Evolutionary conservation across 202 grass and related monocot species (phyloP).

Genomic region (Saccharum hybrid): DNA sequence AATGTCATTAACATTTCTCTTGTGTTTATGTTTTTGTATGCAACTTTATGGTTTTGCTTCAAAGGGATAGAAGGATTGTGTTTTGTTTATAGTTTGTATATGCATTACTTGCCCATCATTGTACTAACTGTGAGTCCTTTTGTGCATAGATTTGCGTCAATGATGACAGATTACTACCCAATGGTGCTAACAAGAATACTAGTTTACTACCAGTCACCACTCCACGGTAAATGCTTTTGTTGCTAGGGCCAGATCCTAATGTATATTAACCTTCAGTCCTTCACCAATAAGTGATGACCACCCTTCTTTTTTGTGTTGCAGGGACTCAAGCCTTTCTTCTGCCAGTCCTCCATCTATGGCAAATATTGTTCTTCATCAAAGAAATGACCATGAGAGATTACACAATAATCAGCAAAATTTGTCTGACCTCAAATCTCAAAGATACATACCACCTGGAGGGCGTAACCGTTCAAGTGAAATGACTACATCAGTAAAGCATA

Average conservation of each 20-base stretch:
- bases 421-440: slow-evolving; percentile 27
- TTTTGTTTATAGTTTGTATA: slow-evolving; percentile 10
- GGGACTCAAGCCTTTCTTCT: slow-evolving; percentile 43
- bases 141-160: slow-evolving; percentile 45
- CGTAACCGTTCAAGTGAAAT: not conserved
- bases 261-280: slow-evolving; percentile 5
- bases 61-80: not conserved
- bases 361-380: slow-evolving; percentile 22
- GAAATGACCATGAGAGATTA: slow-evolving; percentile 36
- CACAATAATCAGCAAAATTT: slow-evolving; percentile 35
- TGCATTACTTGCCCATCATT: slow-evolving; percentile 32
- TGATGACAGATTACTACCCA: slow-evolving; percentile 34
- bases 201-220: slow-evolving; percentile 23
- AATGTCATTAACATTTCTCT: slow-evolving; percentile 28
- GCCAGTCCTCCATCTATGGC: slow-evolving; percentile 43
- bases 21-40: not conserved
- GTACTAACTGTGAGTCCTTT: slow-evolving; percentile 35
- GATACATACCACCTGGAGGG: slow-evolving; percentile 41
- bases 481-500: not conserved
- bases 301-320: slow-evolving; percentile 39
- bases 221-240: slow-evolving; percentile 49
- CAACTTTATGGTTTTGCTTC: not conserved
- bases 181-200: slow-evolving; percentile 47
- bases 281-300: not conserved
- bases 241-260: slow-evolving; percentile 33